phyloP scores from a whole-genome alignment of 2,329 filamentous ascomycete species.

The Trichoderma aggressivum region DNA sequence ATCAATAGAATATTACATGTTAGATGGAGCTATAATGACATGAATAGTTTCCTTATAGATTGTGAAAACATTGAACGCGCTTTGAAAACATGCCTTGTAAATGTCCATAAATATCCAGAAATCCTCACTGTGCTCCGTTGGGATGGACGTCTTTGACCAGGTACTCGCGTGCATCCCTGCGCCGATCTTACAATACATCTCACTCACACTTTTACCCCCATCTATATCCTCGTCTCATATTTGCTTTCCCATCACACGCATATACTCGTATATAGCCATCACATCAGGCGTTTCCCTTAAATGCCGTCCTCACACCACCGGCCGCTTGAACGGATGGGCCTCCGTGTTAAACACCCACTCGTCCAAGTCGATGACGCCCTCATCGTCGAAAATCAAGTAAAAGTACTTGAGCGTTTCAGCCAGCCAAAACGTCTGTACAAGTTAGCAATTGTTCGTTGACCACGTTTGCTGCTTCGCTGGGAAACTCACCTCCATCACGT shows the following conservation, averaged over 20 bases:
- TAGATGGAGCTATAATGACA: background rate
- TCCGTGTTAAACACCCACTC: conserved; percentile 65
- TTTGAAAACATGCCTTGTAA: background rate
- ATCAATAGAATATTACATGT: background rate
- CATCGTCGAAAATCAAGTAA: conserved; percentile 67
- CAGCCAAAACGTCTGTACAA: conserved; percentile 62
- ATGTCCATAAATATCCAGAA: background rate
- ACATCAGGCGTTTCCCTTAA: background rate
- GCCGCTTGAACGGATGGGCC: conserved; percentile 47
- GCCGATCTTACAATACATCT: background rate
- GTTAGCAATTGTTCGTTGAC: background rate
- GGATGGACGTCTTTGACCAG: background rate
- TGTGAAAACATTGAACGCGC: too few species aligned
- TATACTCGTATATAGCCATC: background rate
- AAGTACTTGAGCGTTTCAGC: conserved; percentile 78
- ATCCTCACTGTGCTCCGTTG: background rate
- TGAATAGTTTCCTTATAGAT: too few species aligned
- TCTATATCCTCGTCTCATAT: background rate
- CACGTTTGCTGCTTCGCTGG: background rate
- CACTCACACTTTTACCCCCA: background rate
- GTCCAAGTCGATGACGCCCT: conserved; percentile 62
- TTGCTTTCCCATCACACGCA: background rate
- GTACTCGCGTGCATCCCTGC: background rate
- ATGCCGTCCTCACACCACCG: conserved; percentile 13
- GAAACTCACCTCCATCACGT: conserved; percentile 59